Conservation (phyloP, 768 basidiomycete species). For the Wakefieldia striispora region DNA sequence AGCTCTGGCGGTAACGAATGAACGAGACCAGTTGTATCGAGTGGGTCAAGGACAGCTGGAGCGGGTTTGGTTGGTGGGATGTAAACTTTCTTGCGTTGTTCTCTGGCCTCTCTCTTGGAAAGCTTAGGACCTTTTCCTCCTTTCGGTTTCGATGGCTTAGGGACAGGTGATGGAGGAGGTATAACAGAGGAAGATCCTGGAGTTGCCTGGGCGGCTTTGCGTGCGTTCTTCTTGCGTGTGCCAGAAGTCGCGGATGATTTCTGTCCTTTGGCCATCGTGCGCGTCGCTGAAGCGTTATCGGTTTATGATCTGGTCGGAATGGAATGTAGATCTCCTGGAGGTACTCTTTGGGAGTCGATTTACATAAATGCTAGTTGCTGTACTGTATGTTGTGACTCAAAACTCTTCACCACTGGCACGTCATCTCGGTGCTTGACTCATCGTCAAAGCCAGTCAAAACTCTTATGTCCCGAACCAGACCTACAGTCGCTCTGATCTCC, state of each 20-base stretch:
- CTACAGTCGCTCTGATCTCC: too few species aligned
- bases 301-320: neutral
- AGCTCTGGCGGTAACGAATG: slow-evolving; percentile 76
- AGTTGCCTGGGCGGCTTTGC: slow-evolving; percentile 51
- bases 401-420: too few species aligned
- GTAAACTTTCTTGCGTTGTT: slow-evolving; percentile 81
- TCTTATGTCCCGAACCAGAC: too few species aligned
- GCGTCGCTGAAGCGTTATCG: neutral
- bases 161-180: slow-evolving; percentile 36
- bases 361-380: neutral
- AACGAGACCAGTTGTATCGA: slow-evolving; percentile 80
- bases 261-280: slow-evolving; percentile 41
- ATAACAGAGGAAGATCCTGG: slow-evolving; percentile 15
- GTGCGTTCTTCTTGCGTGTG: slow-evolving; percentile 92
- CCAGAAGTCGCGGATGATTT: slow-evolving; percentile 83
- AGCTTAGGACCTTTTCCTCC: slow-evolving; percentile 48
- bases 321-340: neutral
- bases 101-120: slow-evolving; percentile 47
- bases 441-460: too few species aligned
- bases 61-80: slow-evolving; percentile 82
- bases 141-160: slow-evolving; percentile 47
- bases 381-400: too few species aligned
- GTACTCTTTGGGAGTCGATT: neutral
- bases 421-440: too few species aligned
- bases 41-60: slow-evolving; percentile 75